Percentiles rank a stretch among this genome's conserved stretches.
Conservation (phyloP, 2,329 filamentous ascomycete genomes). For the Didymella pinodella region DNA sequence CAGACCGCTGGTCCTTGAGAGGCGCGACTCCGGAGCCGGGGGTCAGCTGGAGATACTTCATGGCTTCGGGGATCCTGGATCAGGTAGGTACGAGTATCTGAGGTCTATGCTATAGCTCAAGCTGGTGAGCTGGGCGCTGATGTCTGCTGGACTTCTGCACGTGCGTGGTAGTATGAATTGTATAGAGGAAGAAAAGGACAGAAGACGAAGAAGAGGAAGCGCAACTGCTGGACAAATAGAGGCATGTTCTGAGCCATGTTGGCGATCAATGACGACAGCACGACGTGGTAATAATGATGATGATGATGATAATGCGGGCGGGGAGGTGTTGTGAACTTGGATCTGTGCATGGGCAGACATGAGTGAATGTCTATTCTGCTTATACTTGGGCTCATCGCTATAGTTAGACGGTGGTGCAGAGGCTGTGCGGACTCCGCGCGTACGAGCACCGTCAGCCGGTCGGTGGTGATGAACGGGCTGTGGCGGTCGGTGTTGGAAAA, state of each 20-base stretch:
- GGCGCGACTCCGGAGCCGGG: conserved; percentile 49
- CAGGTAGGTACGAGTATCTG: neutral
- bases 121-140: conserved; percentile 5
- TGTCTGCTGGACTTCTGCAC: conserved; percentile 12
- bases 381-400: conserved; percentile 9
- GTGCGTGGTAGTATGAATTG: conserved; percentile 24
- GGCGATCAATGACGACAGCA: conserved; percentile 37
- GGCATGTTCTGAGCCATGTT: conserved; percentile 27
- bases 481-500: neutral
- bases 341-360: neutral
- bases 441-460: conserved; percentile 1
- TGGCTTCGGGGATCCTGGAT: conserved; percentile 21
- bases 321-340: neutral
- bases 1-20: conserved; percentile 48
- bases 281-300: conserved; percentile 27
- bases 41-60: conserved; percentile 55
- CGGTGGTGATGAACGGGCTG: conserved; percentile 17
- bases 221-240: conserved; percentile 31
- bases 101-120: neutral
- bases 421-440: conserved; percentile 15
- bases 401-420: conserved; percentile 7
- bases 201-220: conserved; percentile 40
- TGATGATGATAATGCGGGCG: conserved; percentile 25
- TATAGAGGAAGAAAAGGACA: conserved; percentile 41
- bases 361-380: neutral